Conservation (phyloP, 2,329 filamentous ascomycete genomes). For the Trichoderma guizhouense region DNA sequence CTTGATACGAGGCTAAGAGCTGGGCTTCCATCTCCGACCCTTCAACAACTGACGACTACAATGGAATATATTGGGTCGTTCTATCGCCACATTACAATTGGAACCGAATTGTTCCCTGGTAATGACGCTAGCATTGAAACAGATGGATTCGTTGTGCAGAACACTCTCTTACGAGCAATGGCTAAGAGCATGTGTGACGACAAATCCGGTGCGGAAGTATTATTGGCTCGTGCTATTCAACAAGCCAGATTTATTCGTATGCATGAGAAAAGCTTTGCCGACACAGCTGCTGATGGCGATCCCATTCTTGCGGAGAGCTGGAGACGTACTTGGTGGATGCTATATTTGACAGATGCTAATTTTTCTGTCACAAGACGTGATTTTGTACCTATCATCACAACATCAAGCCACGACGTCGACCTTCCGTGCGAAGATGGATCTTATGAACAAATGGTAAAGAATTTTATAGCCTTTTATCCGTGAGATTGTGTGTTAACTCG, state of each 20-base stretch:
- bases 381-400: not conserved
- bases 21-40: not conserved
- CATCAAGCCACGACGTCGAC: not conserved
- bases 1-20: not conserved
- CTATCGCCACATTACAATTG: not conserved
- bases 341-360: not conserved
- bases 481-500: not conserved
- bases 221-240: not conserved
- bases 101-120: not conserved
- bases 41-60: not conserved
- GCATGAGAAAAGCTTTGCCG: not conserved
- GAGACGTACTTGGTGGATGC: not conserved
- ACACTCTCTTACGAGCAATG: not conserved
- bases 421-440: not conserved
- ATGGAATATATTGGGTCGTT: not conserved
- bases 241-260: not conserved
- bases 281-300: not conserved
- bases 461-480: rapidly evolving
- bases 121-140: not conserved
- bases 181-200: not conserved
- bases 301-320: not conserved
- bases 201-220: not conserved
- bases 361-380: not conserved
- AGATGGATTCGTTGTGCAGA: not conserved
- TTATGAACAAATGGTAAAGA: not conserved